Evolutionary conservation across 2,329 filamentous ascomycete species (phyloP).

Genomic region (Ophiocordyceps camponoti-floridani): DNA sequence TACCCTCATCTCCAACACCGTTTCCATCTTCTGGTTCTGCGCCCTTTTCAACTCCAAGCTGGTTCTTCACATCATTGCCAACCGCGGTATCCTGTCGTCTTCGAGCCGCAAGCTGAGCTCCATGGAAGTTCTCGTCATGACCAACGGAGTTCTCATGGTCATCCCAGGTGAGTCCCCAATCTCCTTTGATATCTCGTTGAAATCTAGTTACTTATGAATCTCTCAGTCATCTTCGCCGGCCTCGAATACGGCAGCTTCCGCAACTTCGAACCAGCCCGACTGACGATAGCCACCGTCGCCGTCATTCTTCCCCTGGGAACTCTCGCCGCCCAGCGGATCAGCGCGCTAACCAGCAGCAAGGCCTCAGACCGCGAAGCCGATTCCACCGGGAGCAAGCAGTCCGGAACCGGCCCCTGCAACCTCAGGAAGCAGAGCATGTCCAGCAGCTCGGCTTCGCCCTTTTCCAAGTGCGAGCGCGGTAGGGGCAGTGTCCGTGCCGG

Average conservation of each 20-base stretch:
- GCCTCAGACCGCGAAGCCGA: conserved; percentile 2
- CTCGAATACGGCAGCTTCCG: conserved; percentile 23
- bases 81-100: conserved; percentile 26
- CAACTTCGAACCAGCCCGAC: conserved; percentile 30
- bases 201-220: not conserved
- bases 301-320: conserved; percentile 33
- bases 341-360: conserved; percentile 8
- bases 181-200: not conserved
- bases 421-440: conserved; percentile 6
- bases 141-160: conserved; percentile 37
- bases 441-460: conserved; percentile 5
- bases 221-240: conserved; percentile 29
- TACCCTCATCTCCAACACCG: conserved; percentile 19
- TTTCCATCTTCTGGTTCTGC: conserved; percentile 33
- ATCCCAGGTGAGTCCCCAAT: conserved; percentile 25
- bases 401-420: not conserved
- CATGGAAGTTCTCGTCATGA: conserved; percentile 36
- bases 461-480: too few species aligned
- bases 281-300: conserved; percentile 29
- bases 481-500: too few species aligned
- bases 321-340: conserved; percentile 29
- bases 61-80: conserved; percentile 25
- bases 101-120: conserved; percentile 21
- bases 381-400: not conserved
- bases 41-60: conserved; percentile 35